These are phyloP conservation scores for Yarrowia galli DNA, from an alignment of 1,139 yeast species.

Conservation along the genomic window DNA sequence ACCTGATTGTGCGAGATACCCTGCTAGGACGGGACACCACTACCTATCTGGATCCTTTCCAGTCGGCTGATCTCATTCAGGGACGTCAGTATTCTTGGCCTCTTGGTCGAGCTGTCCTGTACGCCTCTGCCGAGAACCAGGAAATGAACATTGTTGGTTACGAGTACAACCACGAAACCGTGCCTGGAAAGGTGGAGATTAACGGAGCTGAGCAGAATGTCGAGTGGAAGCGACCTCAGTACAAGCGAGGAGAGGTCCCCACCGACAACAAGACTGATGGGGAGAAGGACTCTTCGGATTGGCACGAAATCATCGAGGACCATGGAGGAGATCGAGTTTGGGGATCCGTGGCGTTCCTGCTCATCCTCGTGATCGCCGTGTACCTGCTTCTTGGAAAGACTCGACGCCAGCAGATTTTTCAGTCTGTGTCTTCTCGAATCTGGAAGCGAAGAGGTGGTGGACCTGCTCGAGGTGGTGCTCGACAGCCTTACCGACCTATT, in stretches of 20 bases:
- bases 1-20: neutral
- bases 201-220: constrained; percentile 37
- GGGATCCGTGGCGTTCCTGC: constrained; percentile 61
- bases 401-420: constrained; percentile 49
- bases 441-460: constrained; percentile 40
- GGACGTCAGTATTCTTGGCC: constrained; percentile 84
- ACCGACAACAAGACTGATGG: neutral
- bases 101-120: constrained; percentile 76
- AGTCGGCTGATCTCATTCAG: constrained; percentile 66
- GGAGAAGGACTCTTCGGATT: constrained; percentile 20
- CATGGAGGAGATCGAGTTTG: constrained; percentile 58
- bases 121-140: constrained; percentile 54
- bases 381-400: constrained; percentile 60
- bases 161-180: constrained; percentile 41
- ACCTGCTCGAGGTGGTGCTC: constrained; percentile 39
- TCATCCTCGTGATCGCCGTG: constrained; percentile 55
- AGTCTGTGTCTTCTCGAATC: constrained; percentile 44
- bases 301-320: constrained; percentile 44
- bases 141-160: constrained; percentile 37
- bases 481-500: constrained; percentile 34
- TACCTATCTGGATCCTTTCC: constrained; percentile 57
- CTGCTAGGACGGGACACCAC: constrained; percentile 38
- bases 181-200: constrained; percentile 8
- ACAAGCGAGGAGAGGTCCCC: constrained; percentile 1
- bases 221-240: constrained; percentile 31